Evolutionary conservation across 768 basidiomycete genomes (phyloP), one percentile per base, ranked within the genome.

Genomic region (Pleurotus tuber-regium): DNA sequence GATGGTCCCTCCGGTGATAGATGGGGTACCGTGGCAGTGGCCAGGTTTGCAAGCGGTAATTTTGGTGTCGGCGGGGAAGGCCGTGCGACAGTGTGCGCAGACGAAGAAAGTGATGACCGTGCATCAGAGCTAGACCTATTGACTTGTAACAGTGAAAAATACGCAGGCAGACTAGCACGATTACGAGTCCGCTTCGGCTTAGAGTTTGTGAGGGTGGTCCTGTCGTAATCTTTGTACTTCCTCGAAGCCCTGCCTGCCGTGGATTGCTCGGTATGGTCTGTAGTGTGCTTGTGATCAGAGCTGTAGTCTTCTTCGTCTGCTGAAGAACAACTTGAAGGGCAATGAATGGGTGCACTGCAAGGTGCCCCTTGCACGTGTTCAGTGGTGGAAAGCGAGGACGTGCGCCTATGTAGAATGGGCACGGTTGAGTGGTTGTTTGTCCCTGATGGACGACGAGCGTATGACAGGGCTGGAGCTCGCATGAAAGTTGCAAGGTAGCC

Each of bases 161-260:
- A 87, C 16, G 85, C 79, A 18, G 87, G 87, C 24, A 90, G 77
- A 63, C 83, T 86, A 39, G 83, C 82, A 63, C 87, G 85, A 65
- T 83, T 86, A 59, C 80, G 83, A 59, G 67, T 73, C 53, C 72
- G 75, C 68, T 73, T 80, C 51, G 73, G 48, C 63, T 70, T 76
- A 56, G 70, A 55, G 59, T 66, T 55, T 26, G 58, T 63, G 41
- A 59, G 44, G 55, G 62, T 66, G 31, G 59, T 50, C 54, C 58
- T 60, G 41, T 54, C 52, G 36, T 54, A 57, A 31, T 54, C 58
- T 56, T 56, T 60, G 50, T 65, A 63, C 51, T 59, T 52, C 43
- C 64, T 61, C 8, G 61, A 61, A 35, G 54, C 57, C 29, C 21
- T 39, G 39, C 52, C 30, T 50, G 48, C 50, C 43, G 42, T 40